phyloP scores from a whole-genome alignment of 176 grass and related monocot genomes.

The Eragrostis curvula region DNA sequence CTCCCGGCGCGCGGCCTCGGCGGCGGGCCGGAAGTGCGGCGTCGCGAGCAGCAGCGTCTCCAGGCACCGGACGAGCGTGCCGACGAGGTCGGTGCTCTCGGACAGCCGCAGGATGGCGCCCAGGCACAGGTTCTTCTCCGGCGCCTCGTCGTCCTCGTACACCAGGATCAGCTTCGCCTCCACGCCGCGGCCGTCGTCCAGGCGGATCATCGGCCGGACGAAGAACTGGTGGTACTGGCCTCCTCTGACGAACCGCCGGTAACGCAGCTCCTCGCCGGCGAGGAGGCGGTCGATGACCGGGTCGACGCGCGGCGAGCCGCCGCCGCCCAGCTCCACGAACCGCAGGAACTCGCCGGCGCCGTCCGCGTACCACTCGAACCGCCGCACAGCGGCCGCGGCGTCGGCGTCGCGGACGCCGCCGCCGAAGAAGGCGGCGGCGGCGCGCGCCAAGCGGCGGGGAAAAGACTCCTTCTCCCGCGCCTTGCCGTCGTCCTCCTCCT shows the following conservation, averaged over 20 bases:
- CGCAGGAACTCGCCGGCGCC: too few species aligned
- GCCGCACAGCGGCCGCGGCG: not conserved
- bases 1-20: not conserved
- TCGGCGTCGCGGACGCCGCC: not conserved
- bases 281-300: not conserved
- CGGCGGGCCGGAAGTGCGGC: not conserved
- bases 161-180: not conserved
- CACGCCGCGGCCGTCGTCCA: not conserved
- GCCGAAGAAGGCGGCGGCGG: not conserved
- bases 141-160: slow-evolving; percentile 1
- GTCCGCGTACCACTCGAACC: too few species aligned
- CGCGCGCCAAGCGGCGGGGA: not conserved
- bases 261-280: not conserved
- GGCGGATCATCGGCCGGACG: not conserved
- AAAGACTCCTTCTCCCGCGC: not conserved
- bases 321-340: too few species aligned
- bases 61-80: not conserved
- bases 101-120: too few species aligned
- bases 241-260: not conserved
- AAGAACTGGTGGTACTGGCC: not conserved
- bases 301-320: too few species aligned
- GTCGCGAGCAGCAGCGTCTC: not conserved
- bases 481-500: too few species aligned
- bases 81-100: too few species aligned
- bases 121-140: not conserved